These are phyloP conservation scores for Venturia pyrina DNA, from an alignment of 2,329 filamentous ascomycete species.

Conservation along the genomic window DNA sequence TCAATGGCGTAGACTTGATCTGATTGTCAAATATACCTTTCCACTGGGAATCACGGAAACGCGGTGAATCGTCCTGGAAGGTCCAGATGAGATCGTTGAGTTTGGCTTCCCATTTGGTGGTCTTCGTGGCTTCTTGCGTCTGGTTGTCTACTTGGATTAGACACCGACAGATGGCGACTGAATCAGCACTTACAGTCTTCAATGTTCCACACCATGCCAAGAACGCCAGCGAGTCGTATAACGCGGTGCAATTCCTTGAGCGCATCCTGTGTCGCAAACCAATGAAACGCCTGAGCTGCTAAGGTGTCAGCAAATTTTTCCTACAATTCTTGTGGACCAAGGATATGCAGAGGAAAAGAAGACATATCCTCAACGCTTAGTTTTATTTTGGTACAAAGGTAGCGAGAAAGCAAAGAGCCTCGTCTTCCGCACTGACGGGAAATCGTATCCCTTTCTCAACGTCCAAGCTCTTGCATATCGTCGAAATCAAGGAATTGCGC, in stretches of 20 bases:
- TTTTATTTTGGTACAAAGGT: too few species aligned
- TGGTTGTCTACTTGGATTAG: conserved; percentile 44
- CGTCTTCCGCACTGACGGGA: too few species aligned
- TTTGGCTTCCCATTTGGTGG: conserved; percentile 46
- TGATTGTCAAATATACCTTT: conserved; percentile 53
- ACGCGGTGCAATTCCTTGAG: conserved; percentile 58
- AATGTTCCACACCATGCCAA: conserved; percentile 65
- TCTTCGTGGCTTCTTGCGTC: conserved; percentile 43
- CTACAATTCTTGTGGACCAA: background rate
- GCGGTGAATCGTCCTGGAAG: conserved; percentile 45
- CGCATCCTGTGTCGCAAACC: conserved; percentile 57
- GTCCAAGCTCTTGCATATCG: too few species aligned
- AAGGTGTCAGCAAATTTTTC: conserved; percentile 7
- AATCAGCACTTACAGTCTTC: conserved; percentile 50
- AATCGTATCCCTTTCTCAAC: too few species aligned
- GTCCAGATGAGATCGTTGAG: conserved; percentile 51
- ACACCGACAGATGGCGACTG: background rate
- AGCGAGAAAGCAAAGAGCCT: too few species aligned
- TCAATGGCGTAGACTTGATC: conserved; percentile 38
- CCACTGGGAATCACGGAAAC: conserved; percentile 59
- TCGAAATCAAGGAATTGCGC: too few species aligned
- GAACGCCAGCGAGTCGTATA: conserved; percentile 47
- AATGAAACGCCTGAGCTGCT: conserved; percentile 27
- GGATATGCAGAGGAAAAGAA: background rate
- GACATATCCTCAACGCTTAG: too few species aligned